phyloP scores from a whole-genome alignment of 176 grass and related monocot species.

The Echinochloa phyllopogon region DNA sequence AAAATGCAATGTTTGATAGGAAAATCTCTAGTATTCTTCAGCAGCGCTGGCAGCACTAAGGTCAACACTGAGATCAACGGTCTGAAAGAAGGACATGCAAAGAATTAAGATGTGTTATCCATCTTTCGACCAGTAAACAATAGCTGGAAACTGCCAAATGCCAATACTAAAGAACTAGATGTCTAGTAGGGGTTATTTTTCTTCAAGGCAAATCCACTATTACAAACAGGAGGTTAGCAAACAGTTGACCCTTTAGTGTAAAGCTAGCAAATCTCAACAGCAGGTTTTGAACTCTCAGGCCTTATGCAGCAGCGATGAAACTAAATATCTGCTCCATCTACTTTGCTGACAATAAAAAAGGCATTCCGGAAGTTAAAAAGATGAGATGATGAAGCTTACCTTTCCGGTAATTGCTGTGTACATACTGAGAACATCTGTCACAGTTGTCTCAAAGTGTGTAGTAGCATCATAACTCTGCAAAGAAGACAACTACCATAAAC shows the following conservation, averaged over 20 bases:
- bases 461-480: conserved; percentile 92
- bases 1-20: neutral
- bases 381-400: conserved; percentile 46
- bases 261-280: neutral
- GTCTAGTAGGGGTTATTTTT: neutral
- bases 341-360: neutral
- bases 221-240: neutral
- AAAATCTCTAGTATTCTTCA: conserved; percentile 65
- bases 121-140: neutral
- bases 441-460: conserved; percentile 89
- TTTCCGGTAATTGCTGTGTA: conserved; percentile 88
- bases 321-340: neutral
- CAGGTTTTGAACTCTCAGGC: neutral
- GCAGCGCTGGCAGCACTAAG: conserved; percentile 79
- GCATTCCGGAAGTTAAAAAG: neutral
- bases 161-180: neutral
- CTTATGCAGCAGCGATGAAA: neutral
- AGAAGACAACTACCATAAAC: conserved; percentile 27
- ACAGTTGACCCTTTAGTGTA: conserved; percentile 2
- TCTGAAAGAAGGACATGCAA: conserved; percentile 35
- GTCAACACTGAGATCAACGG: conserved; percentile 86
- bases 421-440: conserved; percentile 81
- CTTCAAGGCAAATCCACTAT: neutral
- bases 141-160: neutral
- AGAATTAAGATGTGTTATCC: neutral